These are phyloP conservation scores for Rugonectria rugulosa DNA, from an alignment of 2,329 filamentous ascomycete genomes.

Conservation along the genomic window DNA sequence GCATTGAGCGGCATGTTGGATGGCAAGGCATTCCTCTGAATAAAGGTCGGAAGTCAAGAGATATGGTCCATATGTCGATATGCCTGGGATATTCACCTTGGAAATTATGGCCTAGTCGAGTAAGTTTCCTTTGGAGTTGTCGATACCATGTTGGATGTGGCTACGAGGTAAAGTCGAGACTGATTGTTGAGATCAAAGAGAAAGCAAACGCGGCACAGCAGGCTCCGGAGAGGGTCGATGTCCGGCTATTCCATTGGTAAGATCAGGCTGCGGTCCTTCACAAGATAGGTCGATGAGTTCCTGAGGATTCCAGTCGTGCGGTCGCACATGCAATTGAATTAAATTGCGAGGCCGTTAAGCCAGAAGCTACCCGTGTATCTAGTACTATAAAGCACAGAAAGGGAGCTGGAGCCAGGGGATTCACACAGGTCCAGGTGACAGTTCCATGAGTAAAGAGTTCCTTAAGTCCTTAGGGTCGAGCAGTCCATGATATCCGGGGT, in stretches of 20 bases:
- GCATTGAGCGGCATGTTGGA: no score
- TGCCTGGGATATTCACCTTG: no score
- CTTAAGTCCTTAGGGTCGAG: constrained; percentile 28
- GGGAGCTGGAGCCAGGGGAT: constrained; percentile 15
- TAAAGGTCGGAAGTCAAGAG: no score
- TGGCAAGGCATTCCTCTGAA: no score
- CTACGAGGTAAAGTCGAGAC: neutral
- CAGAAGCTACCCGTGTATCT: constrained; percentile 25
- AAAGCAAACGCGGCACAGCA: constrained; percentile 18
- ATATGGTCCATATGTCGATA: no score
- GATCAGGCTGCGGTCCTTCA: constrained; percentile 9
- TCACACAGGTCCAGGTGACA: constrained; percentile 12
- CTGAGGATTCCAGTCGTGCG: constrained; percentile 35
- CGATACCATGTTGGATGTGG: neutral
- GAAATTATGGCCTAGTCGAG: no score
- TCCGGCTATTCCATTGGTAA: constrained; percentile 25
- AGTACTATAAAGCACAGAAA: constrained; percentile 17
- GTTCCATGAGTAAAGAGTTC: constrained; percentile 1
- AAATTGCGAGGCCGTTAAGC: constrained; percentile 36
- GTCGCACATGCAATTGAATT: constrained; percentile 46
- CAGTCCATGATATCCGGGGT: constrained; percentile 27
- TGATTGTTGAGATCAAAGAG: constrained; percentile 22
- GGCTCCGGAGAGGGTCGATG: constrained; percentile 5
- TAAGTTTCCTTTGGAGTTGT: no score
- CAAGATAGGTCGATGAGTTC: constrained; percentile 17